Base-by-base conservation (phyloP, 257 asterid species). In the Solanum peruvianum region DNA sequence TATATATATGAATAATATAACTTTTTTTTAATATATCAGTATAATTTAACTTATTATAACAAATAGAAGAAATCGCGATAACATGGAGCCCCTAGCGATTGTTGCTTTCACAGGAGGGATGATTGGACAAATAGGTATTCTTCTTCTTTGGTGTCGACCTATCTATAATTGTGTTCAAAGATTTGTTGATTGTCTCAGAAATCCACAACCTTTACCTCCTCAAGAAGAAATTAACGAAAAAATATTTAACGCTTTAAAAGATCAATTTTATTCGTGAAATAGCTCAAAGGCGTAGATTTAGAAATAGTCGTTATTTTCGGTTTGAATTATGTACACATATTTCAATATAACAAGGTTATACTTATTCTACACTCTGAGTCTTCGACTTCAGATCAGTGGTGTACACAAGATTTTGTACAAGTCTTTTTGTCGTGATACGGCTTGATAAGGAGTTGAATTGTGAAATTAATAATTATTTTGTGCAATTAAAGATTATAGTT, bases 101-200 rank as follows among this genome's bases (percentile, higher is more conserved):
- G 81, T 86, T 76, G 88, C 84, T 39, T 78, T 86, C 81, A 86
- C 88, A 21, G 88, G 88, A 7, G 86, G 86, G 23, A 41, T 76
- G 42, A 47, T 86, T 31, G 90, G 81, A 60, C 88, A 81, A 33
- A 35, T 86, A 11, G 87, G 87, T 29, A 88, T 88, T 67, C 58
- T 85, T 29, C 44, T 89, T 39, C 27, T 88, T 45, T 86, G 88
- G 91, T 89, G 89, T 64, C 88, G 89, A 52, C 91, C 88, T 9
- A 13, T 89, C 21, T 86, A 85, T 9, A 76, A 83, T 39, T 64
- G 88, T 42, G 9, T 89, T 2, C 23, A 81, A 84, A 82, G 90
- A 88, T 81, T 69, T 16, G 66, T 82, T 18, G 89, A 89, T 81
- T 91, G 90, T 85, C 88, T 89, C 13, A 69, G 80, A 20, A 88